Evolutionary conservation across 2,329 filamentous ascomycete genomes (phyloP), one percentile per base, ranked within the genome.

Genomic region (Dothistroma septosporum): DNA sequence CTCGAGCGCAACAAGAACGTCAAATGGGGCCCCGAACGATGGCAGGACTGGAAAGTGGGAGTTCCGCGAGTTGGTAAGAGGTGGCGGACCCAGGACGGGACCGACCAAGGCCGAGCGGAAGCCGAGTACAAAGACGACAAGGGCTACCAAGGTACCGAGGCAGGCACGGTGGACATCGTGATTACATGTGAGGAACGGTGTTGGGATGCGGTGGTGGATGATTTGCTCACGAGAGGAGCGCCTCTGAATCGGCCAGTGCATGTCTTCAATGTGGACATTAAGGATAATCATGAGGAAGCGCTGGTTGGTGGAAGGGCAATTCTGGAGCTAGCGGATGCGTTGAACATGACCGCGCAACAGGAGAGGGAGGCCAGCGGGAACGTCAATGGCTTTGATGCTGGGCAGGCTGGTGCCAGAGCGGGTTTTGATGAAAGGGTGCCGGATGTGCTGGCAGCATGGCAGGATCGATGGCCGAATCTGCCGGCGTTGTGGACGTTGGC

Each of bases 261-360:
- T 73, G 91, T 99, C 59, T 96, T 99, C 80, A 99, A 99, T 70
- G 89, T 99, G 58, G 94, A 99, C 74, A 99, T 99, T 72, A 93
- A 90, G 75, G 94, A 99, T 77, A 99, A 97, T 72, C 94, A 97
- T 72, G 93, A 99, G 75, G 94, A 99, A 76, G 94, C 94, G 0
- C 82, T 93, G 22, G 84, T 97, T 1, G 94, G 94, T 10, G 94
- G 94, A 1, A 86, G 88, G 67, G 94, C 91, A 49, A 99, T 99
- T 61, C 82, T 97, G 41, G 94, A 99, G 72, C 82, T 99, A 37
- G 94, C 94, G 0, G 85, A 93, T 71, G 86, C 86, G 33, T 78
- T 99, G 61, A 97, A 97, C 72, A 83, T 85, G 19, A 90, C 86
- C 0, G 94, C 94, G 0, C 81, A 77, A 31, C 87, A 92, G 73